Conservation (phyloP, 371 early-diverging fungal species). For the Apophysomyces sp. region DNA sequence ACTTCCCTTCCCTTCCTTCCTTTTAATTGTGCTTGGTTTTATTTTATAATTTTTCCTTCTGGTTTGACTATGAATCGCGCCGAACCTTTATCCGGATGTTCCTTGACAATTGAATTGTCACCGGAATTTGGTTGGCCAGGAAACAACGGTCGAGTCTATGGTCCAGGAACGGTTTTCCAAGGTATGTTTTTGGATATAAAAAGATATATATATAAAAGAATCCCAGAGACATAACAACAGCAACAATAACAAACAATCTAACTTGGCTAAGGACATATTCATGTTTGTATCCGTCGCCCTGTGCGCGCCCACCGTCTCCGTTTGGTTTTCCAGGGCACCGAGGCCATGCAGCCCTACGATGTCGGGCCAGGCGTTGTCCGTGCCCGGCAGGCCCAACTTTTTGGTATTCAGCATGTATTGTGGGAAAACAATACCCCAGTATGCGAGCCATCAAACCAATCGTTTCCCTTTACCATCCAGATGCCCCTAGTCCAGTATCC, state of each 20-base stretch:
- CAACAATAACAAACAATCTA: too few species aligned
- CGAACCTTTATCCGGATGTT: background rate
- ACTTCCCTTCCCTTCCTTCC: background rate
- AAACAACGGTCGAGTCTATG: slow-evolving; percentile 33
- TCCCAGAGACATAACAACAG: too few species aligned
- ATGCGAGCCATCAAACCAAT: slow-evolving; percentile 12
- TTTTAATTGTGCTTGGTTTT: too few species aligned
- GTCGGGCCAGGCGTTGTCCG: background rate
- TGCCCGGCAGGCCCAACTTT: slow-evolving; percentile 12
- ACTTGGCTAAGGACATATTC: background rate
- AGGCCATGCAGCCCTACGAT: slow-evolving; percentile 5
- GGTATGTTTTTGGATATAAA: too few species aligned
- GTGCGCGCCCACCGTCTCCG: slow-evolving; percentile 20
- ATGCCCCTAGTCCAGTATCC: slow-evolving; percentile 43
- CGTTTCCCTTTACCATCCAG: slow-evolving; percentile 39
- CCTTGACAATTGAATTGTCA: slow-evolving; percentile 26
- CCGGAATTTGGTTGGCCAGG: slow-evolving; percentile 44
- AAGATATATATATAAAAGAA: too few species aligned
- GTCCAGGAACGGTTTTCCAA: slow-evolving; percentile 47
- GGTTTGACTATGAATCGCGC: background rate
- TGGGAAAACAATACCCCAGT: slow-evolving; percentile 27
- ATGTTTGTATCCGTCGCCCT: background rate
- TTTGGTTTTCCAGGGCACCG: slow-evolving; percentile 29
- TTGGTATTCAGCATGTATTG: slow-evolving; percentile 32
- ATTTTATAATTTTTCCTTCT: too few species aligned